phyloP scores from a whole-genome alignment of 139 green algal species.

The Tetradesmus lagerheimii region DNA sequence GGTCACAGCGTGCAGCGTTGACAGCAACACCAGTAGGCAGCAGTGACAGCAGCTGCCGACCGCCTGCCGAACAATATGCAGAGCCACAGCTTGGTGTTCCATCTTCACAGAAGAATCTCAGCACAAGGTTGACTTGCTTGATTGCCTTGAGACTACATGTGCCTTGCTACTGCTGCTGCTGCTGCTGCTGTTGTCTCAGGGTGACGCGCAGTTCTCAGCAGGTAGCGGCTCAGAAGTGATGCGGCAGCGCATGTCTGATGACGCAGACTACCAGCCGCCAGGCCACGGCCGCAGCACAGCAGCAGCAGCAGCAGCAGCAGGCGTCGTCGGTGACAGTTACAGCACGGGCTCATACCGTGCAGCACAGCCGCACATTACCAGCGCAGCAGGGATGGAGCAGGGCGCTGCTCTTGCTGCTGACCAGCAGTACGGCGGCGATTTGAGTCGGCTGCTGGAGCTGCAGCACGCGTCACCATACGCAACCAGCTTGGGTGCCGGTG shows the following conservation, averaged over 20 bases:
- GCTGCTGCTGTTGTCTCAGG: neutral
- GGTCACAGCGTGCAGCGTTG: neutral
- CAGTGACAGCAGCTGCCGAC: neutral
- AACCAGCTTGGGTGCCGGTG: neutral
- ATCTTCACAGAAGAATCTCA: too few relatives aligned
- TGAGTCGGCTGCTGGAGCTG: neutral
- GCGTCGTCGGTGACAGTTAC: slow-evolving; percentile 11
- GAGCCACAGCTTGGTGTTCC: too few relatives aligned
- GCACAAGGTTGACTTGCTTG: too few relatives aligned
- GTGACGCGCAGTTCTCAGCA: slow-evolving; percentile 11
- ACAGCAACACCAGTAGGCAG: neutral
- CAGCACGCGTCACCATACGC: slow-evolving; percentile 3
- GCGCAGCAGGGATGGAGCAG: neutral
- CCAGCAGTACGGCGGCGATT: neutral
- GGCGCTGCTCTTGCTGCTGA: neutral
- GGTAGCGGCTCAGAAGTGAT: neutral
- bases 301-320: slow-evolving; percentile 8
- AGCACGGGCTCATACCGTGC: neutral
- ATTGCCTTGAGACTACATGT: too few relatives aligned
- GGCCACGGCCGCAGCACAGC: neutral
- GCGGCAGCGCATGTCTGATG: neutral
- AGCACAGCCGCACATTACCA: neutral
- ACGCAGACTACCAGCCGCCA: slow-evolving; percentile 16
- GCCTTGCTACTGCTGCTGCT: neutral
- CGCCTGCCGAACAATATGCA: neutral